Conservation (phyloP, 768 basidiomycete genomes). For the Daedaleopsis sinensis region DNA sequence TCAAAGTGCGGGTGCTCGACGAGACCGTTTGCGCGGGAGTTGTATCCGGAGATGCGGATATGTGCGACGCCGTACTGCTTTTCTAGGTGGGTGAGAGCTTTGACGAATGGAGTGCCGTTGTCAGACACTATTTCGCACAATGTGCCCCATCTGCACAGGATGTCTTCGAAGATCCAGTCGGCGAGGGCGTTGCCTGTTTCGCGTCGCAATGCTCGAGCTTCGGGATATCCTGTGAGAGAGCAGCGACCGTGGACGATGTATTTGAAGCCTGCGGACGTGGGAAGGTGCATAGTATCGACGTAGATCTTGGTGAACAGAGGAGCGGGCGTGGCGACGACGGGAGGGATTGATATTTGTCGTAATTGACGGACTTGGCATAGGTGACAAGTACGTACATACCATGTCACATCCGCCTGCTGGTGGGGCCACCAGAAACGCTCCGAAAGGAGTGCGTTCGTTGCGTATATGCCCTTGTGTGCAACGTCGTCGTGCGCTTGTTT, state of each 20-base stretch:
- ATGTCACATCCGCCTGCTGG: conserved; percentile 20
- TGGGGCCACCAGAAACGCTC: conserved; percentile 34
- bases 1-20: conserved; percentile 36
- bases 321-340: conserved; percentile 22
- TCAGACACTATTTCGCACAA: conserved; percentile 42
- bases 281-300: conserved; percentile 47
- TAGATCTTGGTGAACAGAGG: conserved; percentile 39
- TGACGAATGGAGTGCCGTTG: conserved; percentile 38
- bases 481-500: conserved; percentile 23
- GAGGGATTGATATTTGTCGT: conserved; percentile 27
- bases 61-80: conserved; percentile 36
- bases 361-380: conserved; percentile 37
- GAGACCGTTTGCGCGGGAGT: conserved; percentile 44
- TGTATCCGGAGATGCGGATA: conserved; percentile 45
- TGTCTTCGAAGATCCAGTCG: conserved; percentile 39
- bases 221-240: conserved; percentile 36
- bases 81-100: conserved; percentile 24
- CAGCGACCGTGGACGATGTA: conserved; percentile 43
- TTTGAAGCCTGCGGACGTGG: conserved; percentile 32
- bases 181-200: conserved; percentile 34
- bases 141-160: conserved; percentile 43
- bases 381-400: conserved; percentile 37
- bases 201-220: conserved; percentile 28
- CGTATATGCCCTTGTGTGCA: conserved; percentile 25
- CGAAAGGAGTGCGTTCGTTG: conserved; percentile 5